Evolutionary conservation across 495 filamentous ascomycete species (phyloP).

Genomic region (Xylaria longipes): DNA sequence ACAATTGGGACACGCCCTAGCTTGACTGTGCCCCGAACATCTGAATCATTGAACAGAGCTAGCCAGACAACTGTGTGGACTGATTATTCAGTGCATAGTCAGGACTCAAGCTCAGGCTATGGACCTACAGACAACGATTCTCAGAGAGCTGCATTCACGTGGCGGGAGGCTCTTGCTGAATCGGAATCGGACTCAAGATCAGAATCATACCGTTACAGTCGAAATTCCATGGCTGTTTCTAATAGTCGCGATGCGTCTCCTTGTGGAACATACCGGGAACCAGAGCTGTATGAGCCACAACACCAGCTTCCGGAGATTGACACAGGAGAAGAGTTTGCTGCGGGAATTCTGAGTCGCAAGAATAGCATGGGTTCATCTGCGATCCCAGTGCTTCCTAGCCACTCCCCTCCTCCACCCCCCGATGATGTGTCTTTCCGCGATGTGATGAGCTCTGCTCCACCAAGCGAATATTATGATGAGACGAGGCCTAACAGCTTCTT

Average conservation of each 20-base stretch:
- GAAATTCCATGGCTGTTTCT: conserved; percentile 28
- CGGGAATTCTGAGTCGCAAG: conserved; percentile 36
- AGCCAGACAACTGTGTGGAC: conserved; percentile 62
- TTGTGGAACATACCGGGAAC: conserved; percentile 28
- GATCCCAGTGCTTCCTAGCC: conserved; percentile 44
- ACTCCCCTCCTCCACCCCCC: conserved; percentile 43
- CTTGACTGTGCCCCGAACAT: conserved; percentile 50
- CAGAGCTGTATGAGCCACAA: conserved; percentile 28
- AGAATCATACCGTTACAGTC: conserved; percentile 35
- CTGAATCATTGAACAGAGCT: conserved; percentile 52
- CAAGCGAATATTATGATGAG: conserved; percentile 47
- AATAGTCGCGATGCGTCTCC: conserved; percentile 33
- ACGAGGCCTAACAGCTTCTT: conserved; percentile 52
- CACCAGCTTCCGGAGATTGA: conserved; percentile 49
- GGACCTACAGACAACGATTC: conserved; percentile 35
- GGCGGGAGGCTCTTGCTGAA: conserved; percentile 35
- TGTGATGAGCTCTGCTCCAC: conserved; percentile 32
- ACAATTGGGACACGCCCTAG: conserved; percentile 39
- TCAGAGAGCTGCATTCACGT: conserved; percentile 33
- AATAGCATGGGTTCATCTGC: conserved; percentile 22
- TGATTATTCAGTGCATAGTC: conserved; percentile 60
- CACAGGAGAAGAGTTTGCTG: conserved; percentile 41
- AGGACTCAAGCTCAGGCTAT: conserved; percentile 45
- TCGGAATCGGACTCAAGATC: conserved; percentile 40
- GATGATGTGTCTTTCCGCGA: conserved; percentile 33